These are phyloP conservation scores for Lipomyces japonicus DNA, from an alignment of 805 yeast species.

Conservation along the genomic window DNA sequence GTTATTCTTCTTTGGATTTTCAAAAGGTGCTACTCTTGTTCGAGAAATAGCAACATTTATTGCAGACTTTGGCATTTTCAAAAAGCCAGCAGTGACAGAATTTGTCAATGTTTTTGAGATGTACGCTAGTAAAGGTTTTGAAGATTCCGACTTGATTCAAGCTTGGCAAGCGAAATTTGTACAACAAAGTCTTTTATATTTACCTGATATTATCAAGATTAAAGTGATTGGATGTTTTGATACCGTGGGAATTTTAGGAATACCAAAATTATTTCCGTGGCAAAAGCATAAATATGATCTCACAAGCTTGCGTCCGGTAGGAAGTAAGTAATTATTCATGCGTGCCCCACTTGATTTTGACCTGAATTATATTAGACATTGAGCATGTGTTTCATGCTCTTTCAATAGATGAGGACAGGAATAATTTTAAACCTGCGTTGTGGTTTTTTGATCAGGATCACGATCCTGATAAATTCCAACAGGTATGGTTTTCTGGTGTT, in stretches of 20 bases:
- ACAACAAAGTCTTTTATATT: neutral
- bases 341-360: neutral
- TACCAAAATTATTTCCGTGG: too few species aligned
- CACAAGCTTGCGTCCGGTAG: too few species aligned
- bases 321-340: constrained; percentile 6
- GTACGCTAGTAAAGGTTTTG: neutral
- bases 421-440: constrained; percentile 11
- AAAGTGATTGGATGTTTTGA: neutral
- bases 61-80: constrained; percentile 14
- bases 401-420: constrained; percentile 15
- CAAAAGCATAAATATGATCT: too few species aligned
- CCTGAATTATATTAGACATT: constrained; percentile 6
- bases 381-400: constrained; percentile 20
- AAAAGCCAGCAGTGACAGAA: constrained; percentile 15
- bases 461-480: constrained; percentile 2
- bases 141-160: neutral
- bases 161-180: neutral
- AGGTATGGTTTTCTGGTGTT: constrained; percentile 23
- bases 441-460: constrained; percentile 11
- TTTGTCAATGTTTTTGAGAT: constrained; percentile 12
- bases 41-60: constrained; percentile 17
- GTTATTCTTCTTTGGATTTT: constrained; percentile 24
- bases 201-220: neutral
- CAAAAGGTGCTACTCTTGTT: constrained; percentile 21
- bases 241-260: neutral